Conservation (phyloP, 164 flowering plant species). For the Berberis thunbergii region DNA sequence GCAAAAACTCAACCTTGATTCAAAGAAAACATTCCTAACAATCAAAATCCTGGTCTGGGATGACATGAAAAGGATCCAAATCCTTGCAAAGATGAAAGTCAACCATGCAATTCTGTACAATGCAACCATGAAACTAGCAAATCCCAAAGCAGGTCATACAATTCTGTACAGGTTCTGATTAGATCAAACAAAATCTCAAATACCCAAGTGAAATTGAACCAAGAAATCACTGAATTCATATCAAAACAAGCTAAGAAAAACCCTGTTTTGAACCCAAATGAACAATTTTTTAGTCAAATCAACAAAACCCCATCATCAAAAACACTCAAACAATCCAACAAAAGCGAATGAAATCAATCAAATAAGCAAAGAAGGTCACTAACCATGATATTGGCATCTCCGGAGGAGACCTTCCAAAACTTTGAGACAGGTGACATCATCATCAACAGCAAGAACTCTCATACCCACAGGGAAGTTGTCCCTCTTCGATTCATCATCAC, state of each 20-base stretch:
- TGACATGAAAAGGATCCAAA: no score
- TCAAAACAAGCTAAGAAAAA: no score
- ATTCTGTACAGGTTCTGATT: no score
- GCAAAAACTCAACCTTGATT: background rate
- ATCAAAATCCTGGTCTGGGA: background rate
- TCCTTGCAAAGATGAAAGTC: no score
- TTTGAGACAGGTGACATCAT: slow-evolving; percentile 44
- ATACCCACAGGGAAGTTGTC: slow-evolving; percentile 49
- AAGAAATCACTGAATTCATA: no score
- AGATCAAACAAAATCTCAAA: no score
- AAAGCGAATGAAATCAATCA: background rate
- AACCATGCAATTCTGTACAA: no score
- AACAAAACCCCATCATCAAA: background rate
- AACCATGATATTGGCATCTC: slow-evolving; percentile 52
- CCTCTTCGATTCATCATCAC: slow-evolving; percentile 16
- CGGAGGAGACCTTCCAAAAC: slow-evolving; percentile 37
- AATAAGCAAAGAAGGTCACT: background rate
- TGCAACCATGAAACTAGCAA: no score
- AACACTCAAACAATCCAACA: background rate
- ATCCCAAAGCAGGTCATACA: no score
- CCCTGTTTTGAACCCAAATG: no score
- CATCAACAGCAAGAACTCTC: slow-evolving; percentile 67
- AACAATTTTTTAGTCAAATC: no score
- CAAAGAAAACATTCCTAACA: background rate
- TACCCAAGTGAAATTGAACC: no score